Percentiles rank a stretch among this genome's conserved stretches.
Evolutionary conservation across 139 green algal species (phyloP).

Genomic region (Closterium sp.): DNA sequence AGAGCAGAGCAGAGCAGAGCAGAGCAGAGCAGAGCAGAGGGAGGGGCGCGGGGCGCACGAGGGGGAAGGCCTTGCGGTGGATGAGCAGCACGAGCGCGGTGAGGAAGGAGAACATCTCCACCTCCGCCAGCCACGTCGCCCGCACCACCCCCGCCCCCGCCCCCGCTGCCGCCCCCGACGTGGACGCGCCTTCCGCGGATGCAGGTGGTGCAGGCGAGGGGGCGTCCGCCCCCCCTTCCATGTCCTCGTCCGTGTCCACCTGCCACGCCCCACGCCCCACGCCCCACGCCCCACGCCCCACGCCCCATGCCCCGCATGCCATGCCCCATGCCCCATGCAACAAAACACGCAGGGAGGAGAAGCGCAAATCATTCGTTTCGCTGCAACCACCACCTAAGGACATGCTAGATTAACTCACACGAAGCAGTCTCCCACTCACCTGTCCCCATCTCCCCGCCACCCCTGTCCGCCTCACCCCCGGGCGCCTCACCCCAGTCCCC

Average conservation of each 20-base stretch:
- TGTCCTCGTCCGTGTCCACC: neutral
- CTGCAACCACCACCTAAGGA: neutral
- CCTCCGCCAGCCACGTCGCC: conserved; percentile 68
- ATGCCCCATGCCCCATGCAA: neutral
- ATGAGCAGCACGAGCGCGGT: conserved; percentile 75
- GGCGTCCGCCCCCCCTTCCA: conserved; percentile 18
- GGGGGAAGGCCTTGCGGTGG: conserved; percentile 69
- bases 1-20: too few species aligned
- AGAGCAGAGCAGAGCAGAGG: too few species aligned
- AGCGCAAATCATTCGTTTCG: neutral
- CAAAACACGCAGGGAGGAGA: too few species aligned
- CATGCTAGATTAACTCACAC: too few species aligned
- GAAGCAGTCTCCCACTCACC: neutral
- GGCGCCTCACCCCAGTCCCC: neutral
- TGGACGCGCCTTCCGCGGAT: neutral
- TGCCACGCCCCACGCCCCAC: neutral
- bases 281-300: neutral
- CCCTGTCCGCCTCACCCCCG: neutral
- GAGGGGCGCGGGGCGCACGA: conserved; percentile 46
- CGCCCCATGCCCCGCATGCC: neutral
- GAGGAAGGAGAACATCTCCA: conserved; percentile 82
- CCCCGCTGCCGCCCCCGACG: neutral
- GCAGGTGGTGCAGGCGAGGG: neutral
- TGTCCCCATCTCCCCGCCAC: neutral
- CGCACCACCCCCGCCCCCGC: neutral